Conservation (phyloP, 176 grass and related monocot genomes). For the Elaeis guineensis region DNA sequence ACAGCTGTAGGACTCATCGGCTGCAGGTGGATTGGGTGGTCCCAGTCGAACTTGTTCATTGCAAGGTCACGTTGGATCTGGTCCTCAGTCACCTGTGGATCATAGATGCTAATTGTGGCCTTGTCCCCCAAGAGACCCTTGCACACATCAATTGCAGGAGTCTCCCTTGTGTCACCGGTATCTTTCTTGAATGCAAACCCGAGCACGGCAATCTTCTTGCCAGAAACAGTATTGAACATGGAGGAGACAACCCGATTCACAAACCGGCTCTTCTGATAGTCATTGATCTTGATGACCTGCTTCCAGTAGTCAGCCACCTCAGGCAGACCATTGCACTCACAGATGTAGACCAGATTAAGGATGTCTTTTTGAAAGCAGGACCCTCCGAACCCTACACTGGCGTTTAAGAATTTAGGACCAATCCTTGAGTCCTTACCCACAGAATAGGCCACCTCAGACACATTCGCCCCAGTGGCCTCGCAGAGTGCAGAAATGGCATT, state of each 20-base stretch:
- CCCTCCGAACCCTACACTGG: background rate
- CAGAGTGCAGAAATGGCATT: constrained; percentile 9
- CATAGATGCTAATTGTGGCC: constrained; percentile 2
- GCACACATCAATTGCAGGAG: constrained; percentile 7
- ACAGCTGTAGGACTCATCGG: background rate
- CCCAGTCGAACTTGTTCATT: background rate
- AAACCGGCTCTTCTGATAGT: constrained; percentile 5
- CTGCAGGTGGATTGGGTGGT: background rate
- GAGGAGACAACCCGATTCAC: constrained; percentile 7
- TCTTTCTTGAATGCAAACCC: constrained; percentile 14
- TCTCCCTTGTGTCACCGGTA: constrained; percentile 4
- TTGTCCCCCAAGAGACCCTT: constrained; percentile 5
- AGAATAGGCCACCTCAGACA: background rate
- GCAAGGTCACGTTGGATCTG: constrained; percentile 2
- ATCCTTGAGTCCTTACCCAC: constrained; percentile 9
- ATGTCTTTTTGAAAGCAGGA: constrained; percentile 7
- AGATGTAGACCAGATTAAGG: constrained; percentile 10
- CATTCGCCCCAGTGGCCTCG: constrained; percentile 5
- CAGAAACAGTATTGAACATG: constrained; percentile 4
- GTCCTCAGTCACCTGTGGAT: constrained; percentile 3
- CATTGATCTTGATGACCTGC: constrained; percentile 3
- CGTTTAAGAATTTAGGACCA: background rate
- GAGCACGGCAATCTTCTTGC: constrained; percentile 9
- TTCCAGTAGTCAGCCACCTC: constrained; percentile 14
- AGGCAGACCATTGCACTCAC: constrained; percentile 6